Base-by-base conservation (phyloP, 2,329 filamentous ascomycete genomes). In the Pseudocercospora fijiensis region DNA sequence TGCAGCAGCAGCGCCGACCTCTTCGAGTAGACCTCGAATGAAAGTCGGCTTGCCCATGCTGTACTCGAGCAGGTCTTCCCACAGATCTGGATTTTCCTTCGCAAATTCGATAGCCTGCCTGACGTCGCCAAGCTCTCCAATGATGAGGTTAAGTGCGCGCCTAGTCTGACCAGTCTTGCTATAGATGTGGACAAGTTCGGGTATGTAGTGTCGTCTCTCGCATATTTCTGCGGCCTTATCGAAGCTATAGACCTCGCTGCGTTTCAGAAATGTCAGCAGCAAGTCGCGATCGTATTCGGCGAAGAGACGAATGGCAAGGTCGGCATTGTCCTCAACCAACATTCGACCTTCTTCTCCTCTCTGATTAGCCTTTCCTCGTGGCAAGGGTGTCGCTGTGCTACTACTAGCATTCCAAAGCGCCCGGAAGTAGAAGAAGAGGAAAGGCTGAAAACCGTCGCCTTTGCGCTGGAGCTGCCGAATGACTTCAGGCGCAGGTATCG, bases 21-120 rank as follows among this genome's bases (percentile, higher is more conserved):
- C 92, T 72, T 96, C 92, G 0, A 99, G 85, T 3, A 99, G 81
- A 0, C 91, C 93, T 11, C 91, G 89, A 69, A 99, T 98, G 78
- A 99, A 99, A 45, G 87, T 87, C 0, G 95, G 95, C 74, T 97
- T 96, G 78, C 97, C 92, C 95, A 99, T 98, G 65, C 90, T 94
- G 77, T 98, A 98, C 70, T 94, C 88, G 5, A 99, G 85, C 7
- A 99, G 83, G 73, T 98, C 93, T 68, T 96, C 90, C 95, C 95
- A 99, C 0, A 99, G 83, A 70, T 97, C 93, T 0, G 89, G 88
- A 74, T 98, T 92, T 66, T 93, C 89, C 76, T 97, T 97, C 60
- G 92, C 93, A 73, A 99, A 99, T 1, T 89, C 85, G 70, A 99
- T 99, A 8, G 95, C 95, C 70, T 95, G 92, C 57, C 89, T 90